Evolutionary conservation across 352 stramenopile species (phyloP).

Genomic region (Globisporangium cystogenes): DNA sequence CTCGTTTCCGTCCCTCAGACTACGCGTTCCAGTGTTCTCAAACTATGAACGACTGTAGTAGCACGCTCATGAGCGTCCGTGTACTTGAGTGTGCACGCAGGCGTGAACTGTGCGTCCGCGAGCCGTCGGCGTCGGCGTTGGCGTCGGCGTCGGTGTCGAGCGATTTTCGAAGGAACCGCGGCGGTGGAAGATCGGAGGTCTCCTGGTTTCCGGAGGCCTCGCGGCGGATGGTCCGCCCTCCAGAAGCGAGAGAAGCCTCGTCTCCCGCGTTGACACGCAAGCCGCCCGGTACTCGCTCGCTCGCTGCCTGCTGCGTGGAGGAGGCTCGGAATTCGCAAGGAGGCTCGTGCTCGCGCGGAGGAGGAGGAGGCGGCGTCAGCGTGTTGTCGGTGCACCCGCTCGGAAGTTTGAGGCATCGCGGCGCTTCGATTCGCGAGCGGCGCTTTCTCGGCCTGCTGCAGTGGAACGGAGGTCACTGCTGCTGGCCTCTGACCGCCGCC

Average conservation of each 20-base stretch:
- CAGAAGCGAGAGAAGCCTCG: neutral
- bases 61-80: too few relatives aligned
- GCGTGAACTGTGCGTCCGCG: conserved; percentile 1
- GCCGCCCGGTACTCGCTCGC: neutral
- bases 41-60: too few relatives aligned
- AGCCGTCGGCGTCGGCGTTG: neutral
- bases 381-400: neutral
- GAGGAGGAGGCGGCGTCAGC: too few relatives aligned
- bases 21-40: too few relatives aligned
- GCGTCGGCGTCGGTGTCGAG: too few relatives aligned
- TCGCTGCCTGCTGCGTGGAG: neutral
- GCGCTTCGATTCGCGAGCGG: neutral
- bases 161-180: neutral
- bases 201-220: too few relatives aligned
- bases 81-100: too few relatives aligned
- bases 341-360: too few relatives aligned
- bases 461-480: neutral
- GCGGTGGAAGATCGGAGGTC: neutral
- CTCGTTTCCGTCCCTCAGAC: too few relatives aligned
- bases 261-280: conserved; percentile 2
- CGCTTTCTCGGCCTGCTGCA: neutral
- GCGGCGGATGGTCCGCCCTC: conserved; percentile 1
- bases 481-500: too few relatives aligned
- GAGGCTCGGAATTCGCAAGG: too few relatives aligned
- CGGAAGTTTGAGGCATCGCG: neutral